A percentile compares a stretch with the other conserved stretches of the same genome.
These are phyloP conservation scores for Penicillium italicum DNA, from an alignment of 2,329 filamentous ascomycete genomes.

Conservation along the genomic window DNA sequence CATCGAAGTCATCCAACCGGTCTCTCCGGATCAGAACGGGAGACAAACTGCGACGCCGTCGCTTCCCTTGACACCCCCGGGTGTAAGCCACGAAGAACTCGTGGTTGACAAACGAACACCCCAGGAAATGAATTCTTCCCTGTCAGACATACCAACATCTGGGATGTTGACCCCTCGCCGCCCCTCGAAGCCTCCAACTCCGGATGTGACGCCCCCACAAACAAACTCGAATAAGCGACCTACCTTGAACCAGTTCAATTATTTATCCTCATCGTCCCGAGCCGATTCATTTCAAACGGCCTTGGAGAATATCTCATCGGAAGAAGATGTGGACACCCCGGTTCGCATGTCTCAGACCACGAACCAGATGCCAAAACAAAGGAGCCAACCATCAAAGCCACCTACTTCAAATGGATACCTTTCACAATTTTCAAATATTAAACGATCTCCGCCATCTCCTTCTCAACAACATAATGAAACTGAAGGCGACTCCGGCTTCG, in stretches of 20 bases:
- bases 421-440: slow-evolving; percentile 22
- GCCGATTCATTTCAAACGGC: slow-evolving; percentile 71
- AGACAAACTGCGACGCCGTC: slow-evolving; percentile 26
- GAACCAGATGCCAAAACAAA: slow-evolving; percentile 19
- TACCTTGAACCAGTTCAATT: slow-evolving; percentile 51
- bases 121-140: slow-evolving; percentile 26
- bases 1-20: slow-evolving; percentile 24
- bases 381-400: slow-evolving; percentile 15
- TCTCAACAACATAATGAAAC: slow-evolving; percentile 16
- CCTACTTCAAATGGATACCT: slow-evolving; percentile 40
- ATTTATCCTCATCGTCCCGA: slow-evolving; percentile 55
- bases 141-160: slow-evolving; percentile 21
- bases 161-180: slow-evolving; percentile 57
- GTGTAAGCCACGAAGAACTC: slow-evolving; percentile 25
- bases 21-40: slow-evolving; percentile 24
- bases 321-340: slow-evolving; percentile 52
- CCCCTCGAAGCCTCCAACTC: slow-evolving; percentile 67
- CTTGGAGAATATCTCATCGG: slow-evolving; percentile 60
- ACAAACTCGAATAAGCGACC: slow-evolving; percentile 34
- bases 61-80: slow-evolving; percentile 41
- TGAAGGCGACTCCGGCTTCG: slow-evolving; percentile 45
- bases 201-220: slow-evolving; percentile 70
- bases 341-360: slow-evolving; percentile 22
- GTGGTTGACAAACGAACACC: slow-evolving; percentile 18
- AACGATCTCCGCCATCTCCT: slow-evolving; percentile 9